Percentiles rank a stretch among this genome's conserved stretches.
These are phyloP conservation scores for Oemleria cerasiformis DNA, from an alignment of 306 rosid genomes.

Conservation along the genomic window DNA sequence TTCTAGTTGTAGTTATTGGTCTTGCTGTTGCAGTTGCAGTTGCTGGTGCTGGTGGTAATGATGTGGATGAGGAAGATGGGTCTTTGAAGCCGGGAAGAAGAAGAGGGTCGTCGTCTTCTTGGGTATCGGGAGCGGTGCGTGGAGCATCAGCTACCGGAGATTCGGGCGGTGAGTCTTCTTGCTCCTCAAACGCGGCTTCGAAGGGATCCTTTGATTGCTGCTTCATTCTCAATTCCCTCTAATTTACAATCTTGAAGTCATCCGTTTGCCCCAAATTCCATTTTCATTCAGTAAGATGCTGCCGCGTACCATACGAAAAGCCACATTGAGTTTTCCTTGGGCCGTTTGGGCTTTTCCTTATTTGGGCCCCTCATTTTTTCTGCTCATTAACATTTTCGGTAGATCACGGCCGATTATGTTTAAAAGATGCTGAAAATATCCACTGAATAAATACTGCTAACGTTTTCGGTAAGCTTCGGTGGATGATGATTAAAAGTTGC, in stretches of 20 bases:
- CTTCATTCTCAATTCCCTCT: conserved; percentile 36
- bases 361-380: too few species aligned
- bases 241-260: not conserved
- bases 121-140: conserved; percentile 1
- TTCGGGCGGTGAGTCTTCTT: conserved; percentile 69
- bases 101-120: conserved; percentile 29
- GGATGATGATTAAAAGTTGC: too few species aligned
- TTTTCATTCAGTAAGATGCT: too few species aligned
- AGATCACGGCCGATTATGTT: too few species aligned
- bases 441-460: too few species aligned
- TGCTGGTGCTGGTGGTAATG: not conserved
- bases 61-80: conserved; percentile 8
- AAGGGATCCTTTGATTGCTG: conserved; percentile 91
- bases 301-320: too few species aligned
- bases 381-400: too few species aligned
- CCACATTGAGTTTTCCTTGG: too few species aligned
- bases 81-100: conserved; percentile 5
- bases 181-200: conserved; percentile 91
- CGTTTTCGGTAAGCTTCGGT: too few species aligned
- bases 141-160: conserved; percentile 40
- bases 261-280: too few species aligned
- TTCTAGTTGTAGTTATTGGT: not conserved
- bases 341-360: not conserved
- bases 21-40: not conserved
- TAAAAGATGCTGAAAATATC: too few species aligned